Evolutionary conservation across 768 basidiomycete species (phyloP), one percentile per base, ranked within the genome.

Genomic region (Panus rudis): DNA sequence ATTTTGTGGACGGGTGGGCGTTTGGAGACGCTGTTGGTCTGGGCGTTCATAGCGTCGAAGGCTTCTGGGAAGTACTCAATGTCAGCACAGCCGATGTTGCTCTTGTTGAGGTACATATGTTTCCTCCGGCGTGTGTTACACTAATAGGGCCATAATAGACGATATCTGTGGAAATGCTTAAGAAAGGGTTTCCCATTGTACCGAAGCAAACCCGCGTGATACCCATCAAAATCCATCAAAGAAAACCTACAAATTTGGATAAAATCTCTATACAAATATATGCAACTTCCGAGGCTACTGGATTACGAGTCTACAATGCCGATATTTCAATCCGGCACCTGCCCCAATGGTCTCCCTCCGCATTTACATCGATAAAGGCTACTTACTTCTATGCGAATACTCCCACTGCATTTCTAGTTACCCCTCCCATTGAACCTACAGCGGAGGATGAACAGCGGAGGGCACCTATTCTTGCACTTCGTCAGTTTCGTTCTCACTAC

Each of bases 11-110:
- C 45, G 91, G 90, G 0, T 76, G 71, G 52, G 73, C 85, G 0
- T 85, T 91, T 54, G 91, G 91, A 2, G 61, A 78, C 21, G 77
- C 76, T 5, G 38, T 87, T 3, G 86, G 87, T 2, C 49, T 92
- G 2, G 82, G 74, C 1, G 44, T 88, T 13, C 72, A 75, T 27
- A 78, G 73, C 50, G 47, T 64, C 2, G 60, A 65, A 13, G 70
- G 68, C 13, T 77, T 74, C 73, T 84, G 81, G 79, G 75, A 68
- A 1, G 67, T 80, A 3, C 59, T 52, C 1, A 37, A 49, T 35
- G 16, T 35, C 16, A 16, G n/a, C n/a, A n/a, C n/a, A n/a, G n/a
- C n/a, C n/a, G n/a, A n/a, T 6, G 45, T 58, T 6, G 52, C 49
- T 22, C 53, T 60, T n/a, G n/a, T n/a, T n/a, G n/a, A n/a, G n/a